Percentiles rank a stretch among this genome's conserved stretches.
These are phyloP conservation scores for Plasmopara muralis DNA, from an alignment of 352 stramenopile genomes.

Conservation along the genomic window DNA sequence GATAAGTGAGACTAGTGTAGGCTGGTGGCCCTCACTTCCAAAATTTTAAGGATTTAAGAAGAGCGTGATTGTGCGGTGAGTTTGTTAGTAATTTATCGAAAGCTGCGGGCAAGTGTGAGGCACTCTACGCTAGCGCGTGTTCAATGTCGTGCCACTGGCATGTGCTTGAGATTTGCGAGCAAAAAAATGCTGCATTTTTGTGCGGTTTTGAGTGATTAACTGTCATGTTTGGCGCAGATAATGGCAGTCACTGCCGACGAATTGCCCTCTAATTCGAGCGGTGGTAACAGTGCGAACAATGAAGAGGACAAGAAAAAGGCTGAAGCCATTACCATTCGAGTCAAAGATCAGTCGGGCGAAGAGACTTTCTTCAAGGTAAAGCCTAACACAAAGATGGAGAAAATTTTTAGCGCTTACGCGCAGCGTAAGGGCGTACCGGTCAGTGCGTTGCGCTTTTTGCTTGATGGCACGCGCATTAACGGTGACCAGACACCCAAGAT, in stretches of 20 bases:
- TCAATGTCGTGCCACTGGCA: neutral
- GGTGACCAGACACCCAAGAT: constrained; percentile 93
- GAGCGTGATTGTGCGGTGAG: constrained; percentile 2
- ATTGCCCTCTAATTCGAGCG: constrained; percentile 33
- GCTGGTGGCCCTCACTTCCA: constrained; percentile 15
- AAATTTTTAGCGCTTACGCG: constrained; percentile 96
- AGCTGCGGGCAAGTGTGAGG: too few species aligned
- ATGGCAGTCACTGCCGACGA: constrained; percentile 53
- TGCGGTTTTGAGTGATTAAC: constrained; percentile 3
- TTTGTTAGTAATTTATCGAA: neutral
- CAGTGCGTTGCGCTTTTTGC: constrained; percentile 90
- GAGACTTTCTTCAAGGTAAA: constrained; percentile 99
- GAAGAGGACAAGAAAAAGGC: constrained; percentile 83
- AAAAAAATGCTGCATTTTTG: constrained; percentile 13
- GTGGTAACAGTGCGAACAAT: constrained; percentile 5
- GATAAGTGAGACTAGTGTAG: neutral
- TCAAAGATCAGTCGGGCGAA: constrained; percentile 88
- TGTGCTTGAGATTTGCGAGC: constrained; percentile 1
- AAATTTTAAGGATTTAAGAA: constrained; percentile 16
- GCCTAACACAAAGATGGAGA: constrained; percentile 97
- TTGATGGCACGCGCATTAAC: constrained; percentile 94
- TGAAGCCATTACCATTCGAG: constrained; percentile 83
- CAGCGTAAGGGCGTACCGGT: constrained; percentile 90
- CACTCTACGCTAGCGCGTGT: neutral
- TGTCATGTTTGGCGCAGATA: constrained; percentile 6